A percentile compares a stretch with the other conserved stretches of the same genome.
Evolutionary conservation across 1,284 basidiomycete species (phyloP).

Genomic region (Cystobasidium slooffiae): DNA sequence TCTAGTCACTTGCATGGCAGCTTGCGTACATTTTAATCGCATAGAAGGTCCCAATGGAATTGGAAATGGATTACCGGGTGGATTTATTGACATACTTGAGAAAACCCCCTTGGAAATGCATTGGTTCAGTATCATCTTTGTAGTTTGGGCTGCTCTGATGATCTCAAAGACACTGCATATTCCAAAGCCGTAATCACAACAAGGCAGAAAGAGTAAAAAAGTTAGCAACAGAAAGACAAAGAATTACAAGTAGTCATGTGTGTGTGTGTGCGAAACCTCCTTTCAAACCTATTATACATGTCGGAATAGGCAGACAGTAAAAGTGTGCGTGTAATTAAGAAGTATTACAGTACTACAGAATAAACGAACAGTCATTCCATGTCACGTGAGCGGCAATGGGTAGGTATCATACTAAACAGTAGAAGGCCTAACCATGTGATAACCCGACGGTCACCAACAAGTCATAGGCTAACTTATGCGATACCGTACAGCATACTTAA

Average conservation of each 20-base stretch:
- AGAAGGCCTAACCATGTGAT: too few species aligned
- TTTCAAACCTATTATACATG: too few species aligned
- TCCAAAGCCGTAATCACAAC: conserved; percentile 40
- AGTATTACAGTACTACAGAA: too few species aligned
- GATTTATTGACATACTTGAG: conserved; percentile 74
- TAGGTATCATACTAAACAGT: too few species aligned
- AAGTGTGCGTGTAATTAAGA: too few species aligned
- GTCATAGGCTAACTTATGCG: too few species aligned
- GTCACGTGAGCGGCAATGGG: too few species aligned
- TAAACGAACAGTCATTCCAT: too few species aligned
- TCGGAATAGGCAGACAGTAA: too few species aligned
- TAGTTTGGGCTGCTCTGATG: conserved; percentile 48
- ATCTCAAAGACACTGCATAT: conserved; percentile 50
- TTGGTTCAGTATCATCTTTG: conserved; percentile 47
- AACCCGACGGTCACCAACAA: too few species aligned
- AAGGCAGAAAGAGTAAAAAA: background rate
- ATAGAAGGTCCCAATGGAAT: conserved; percentile 68
- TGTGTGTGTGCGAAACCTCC: too few species aligned
- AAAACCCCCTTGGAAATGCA: conserved; percentile 59
- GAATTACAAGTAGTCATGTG: background rate
- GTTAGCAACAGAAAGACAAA: background rate
- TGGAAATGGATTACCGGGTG: conserved; percentile 66
- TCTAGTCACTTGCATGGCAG: conserved; percentile 78
- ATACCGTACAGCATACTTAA: too few species aligned
- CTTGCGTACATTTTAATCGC: conserved; percentile 81